Evolutionary conservation across 805 yeast species (phyloP).

Genomic region (Pichia manshurica): DNA sequence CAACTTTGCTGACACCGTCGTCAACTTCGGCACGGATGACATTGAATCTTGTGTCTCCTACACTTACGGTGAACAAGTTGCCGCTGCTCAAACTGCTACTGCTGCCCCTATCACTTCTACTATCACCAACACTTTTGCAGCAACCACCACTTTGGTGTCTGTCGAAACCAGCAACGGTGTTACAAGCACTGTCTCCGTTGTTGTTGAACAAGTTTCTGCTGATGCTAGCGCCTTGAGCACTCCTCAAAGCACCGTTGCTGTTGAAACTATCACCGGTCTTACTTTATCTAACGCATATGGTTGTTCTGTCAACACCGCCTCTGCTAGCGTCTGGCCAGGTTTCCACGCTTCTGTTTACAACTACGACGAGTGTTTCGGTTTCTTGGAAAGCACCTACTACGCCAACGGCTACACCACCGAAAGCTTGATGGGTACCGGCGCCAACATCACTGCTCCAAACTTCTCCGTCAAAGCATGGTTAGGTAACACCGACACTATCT

Average conservation of each 20-base stretch:
- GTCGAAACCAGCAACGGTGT: not conserved
- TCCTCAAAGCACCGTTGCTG: not conserved
- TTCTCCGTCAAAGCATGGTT: slow-evolving; percentile 10
- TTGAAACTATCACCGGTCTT: slow-evolving; percentile 5
- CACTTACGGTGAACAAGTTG: slow-evolving; percentile 2
- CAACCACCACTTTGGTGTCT: slow-evolving; percentile 2
- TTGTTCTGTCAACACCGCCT: slow-evolving; percentile 1
- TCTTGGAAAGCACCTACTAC: slow-evolving; percentile 5
- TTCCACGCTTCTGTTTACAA: slow-evolving; percentile 8
- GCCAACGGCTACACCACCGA: slow-evolving; percentile 10
- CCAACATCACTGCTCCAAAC: slow-evolving; percentile 8
- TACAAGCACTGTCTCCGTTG: slow-evolving; percentile 2
- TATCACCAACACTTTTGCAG: slow-evolving; percentile 4
- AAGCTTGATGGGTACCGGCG: not conserved
- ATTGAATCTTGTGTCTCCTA: slow-evolving; percentile 2
- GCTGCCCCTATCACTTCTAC: not conserved
- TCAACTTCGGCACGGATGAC: slow-evolving; percentile 6
- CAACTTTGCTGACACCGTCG: slow-evolving; percentile 7
- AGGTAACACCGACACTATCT: slow-evolving; percentile 4
- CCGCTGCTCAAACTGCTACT: not conserved
- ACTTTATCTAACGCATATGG: slow-evolving; percentile 4
- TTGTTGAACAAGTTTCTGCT: slow-evolving; percentile 5
- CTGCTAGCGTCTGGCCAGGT: slow-evolving; percentile 1
- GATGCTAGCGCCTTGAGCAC: not conserved
- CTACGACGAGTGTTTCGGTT: slow-evolving; percentile 6